Percentiles rank a stretch among this genome's conserved stretches.
phyloP scores from a whole-genome alignment of 2,329 filamentous ascomycete genomes.

The Neonectria sp. region DNA sequence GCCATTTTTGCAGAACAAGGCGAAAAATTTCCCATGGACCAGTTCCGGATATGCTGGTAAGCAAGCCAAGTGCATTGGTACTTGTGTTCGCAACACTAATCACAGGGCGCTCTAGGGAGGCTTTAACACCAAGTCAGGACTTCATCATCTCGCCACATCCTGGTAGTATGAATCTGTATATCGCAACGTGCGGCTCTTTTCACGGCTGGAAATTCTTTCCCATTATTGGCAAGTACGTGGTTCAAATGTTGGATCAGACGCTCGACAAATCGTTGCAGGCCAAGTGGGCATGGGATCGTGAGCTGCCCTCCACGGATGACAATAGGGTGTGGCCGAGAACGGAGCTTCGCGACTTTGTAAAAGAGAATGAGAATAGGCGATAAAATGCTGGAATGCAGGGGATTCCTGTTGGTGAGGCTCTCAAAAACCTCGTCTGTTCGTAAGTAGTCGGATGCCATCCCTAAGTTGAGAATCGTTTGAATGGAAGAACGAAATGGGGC shows the following conservation, averaged over 20 bases:
- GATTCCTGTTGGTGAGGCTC: too few species aligned
- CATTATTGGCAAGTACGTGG: neutral
- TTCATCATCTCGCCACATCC: slow-evolving; percentile 8
- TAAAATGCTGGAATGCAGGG: neutral
- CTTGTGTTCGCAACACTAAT: too few species aligned
- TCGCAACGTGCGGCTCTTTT: slow-evolving; percentile 1
- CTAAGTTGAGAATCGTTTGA: too few species aligned
- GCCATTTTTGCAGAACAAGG: neutral
- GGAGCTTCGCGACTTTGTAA: slow-evolving; percentile 1
- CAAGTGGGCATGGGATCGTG: slow-evolving; percentile 10
- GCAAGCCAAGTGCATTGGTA: neutral
- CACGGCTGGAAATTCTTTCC: slow-evolving; percentile 13
- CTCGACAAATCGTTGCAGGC: neutral
- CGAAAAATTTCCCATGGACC: neutral
- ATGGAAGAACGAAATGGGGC: too few species aligned
- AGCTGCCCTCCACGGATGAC: neutral
- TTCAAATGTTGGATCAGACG: slow-evolving; percentile 4
- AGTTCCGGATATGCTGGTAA: slow-evolving; percentile 11
- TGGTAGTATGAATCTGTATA: slow-evolving; percentile 4
- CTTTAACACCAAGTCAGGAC: neutral
- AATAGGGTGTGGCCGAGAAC: slow-evolving; percentile 4
- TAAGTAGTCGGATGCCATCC: too few species aligned
- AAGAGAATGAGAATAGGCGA: neutral
- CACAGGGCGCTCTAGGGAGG: neutral
- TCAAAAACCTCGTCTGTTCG: too few species aligned